Evolutionary conservation across 495 filamentous ascomycete genomes (phyloP).

Genomic region (Bacidia gigantensis): DNA sequence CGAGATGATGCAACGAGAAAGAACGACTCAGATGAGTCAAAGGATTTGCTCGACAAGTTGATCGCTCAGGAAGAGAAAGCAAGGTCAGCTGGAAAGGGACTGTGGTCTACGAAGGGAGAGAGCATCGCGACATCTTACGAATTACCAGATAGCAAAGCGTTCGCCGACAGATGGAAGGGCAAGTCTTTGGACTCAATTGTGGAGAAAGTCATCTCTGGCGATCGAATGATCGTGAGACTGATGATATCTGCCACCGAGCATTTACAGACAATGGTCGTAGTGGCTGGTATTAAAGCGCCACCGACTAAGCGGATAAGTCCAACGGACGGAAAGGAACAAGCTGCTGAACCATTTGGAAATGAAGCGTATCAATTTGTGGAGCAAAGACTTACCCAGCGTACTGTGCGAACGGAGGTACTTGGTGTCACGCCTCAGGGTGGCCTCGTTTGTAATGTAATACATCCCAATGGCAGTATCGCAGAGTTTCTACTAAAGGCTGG

Average conservation of each 20-base stretch:
- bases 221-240: conserved; percentile 76
- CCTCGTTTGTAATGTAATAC: conserved; percentile 64
- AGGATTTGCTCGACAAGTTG: conserved; percentile 58
- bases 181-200: conserved; percentile 65
- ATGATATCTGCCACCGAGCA: conserved; percentile 64
- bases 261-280: conserved; percentile 66
- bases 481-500: conserved; percentile 77
- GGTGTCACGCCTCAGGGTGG: conserved; percentile 79
- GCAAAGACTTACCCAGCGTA: conserved; percentile 67
- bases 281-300: conserved; percentile 81
- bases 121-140: conserved; percentile 68
- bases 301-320: conserved; percentile 66
- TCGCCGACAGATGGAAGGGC: conserved; percentile 66
- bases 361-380: conserved; percentile 81
- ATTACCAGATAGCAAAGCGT: conserved; percentile 51
- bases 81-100: conserved; percentile 57
- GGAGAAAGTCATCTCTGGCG: conserved; percentile 81
- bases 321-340: conserved; percentile 60
- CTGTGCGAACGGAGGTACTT: conserved; percentile 64
- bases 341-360: conserved; percentile 76
- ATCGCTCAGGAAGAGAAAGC: conserved; percentile 68
- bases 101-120: conserved; percentile 50
- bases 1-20: conserved; percentile 83
- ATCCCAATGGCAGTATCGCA: conserved; percentile 84
- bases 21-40: conserved; percentile 64